Evolutionary conservation across 139 green algal genomes (phyloP).

Genomic region (Tetradesmus lagerheimii): DNA sequence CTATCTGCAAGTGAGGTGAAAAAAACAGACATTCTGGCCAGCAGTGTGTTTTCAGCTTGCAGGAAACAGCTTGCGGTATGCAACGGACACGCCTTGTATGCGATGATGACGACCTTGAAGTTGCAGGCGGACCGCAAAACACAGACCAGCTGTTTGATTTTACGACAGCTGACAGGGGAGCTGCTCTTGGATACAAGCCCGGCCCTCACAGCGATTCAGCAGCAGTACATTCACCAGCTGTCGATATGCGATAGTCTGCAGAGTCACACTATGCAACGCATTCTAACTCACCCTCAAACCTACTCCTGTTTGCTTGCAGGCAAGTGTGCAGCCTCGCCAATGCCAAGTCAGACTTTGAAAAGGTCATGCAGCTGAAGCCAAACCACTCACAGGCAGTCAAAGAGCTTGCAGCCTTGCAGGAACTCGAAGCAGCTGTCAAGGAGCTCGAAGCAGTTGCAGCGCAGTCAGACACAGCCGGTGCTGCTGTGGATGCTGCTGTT

Average conservation of each 20-base stretch:
- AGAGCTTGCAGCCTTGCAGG: slow-evolving; percentile 52
- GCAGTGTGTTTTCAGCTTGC: background rate
- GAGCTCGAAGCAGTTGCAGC: slow-evolving; percentile 15
- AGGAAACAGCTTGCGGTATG: background rate
- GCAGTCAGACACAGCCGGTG: background rate
- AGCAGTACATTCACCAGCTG: too few species aligned
- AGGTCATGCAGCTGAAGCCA: slow-evolving; percentile 61
- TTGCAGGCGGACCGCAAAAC: too few species aligned
- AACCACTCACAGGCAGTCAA: slow-evolving; percentile 60
- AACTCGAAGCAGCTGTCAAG: background rate
- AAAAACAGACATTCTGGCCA: background rate
- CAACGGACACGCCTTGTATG: too few species aligned
- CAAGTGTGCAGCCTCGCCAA: slow-evolving; percentile 50
- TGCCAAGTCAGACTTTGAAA: slow-evolving; percentile 67
- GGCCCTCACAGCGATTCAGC: too few species aligned
- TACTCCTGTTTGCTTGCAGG: background rate
- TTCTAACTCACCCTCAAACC: too few species aligned
- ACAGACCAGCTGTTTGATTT: too few species aligned
- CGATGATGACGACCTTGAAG: too few species aligned
- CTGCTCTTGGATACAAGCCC: too few species aligned
- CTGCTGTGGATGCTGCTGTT: background rate
- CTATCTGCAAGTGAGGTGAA: background rate
- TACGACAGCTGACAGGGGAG: too few species aligned
- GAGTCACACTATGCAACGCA: too few species aligned
- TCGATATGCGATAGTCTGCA: too few species aligned